phyloP scores from a whole-genome alignment of 805 yeast species.

The Candida loeiensis region DNA sequence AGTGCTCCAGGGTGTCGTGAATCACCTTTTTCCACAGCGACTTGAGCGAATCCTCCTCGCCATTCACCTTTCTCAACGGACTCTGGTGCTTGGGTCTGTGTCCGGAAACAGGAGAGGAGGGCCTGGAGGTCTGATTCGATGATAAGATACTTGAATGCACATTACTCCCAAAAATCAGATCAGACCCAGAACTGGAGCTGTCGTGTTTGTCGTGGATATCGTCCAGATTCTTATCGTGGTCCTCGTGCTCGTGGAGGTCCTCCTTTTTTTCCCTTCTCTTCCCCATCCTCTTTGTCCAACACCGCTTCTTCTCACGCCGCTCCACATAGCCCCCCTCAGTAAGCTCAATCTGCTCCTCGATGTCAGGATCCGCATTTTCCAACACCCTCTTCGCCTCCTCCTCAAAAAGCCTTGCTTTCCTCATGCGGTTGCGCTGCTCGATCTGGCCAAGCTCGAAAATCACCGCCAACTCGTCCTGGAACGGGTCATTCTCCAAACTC shows the following conservation, averaged over 20 bases:
- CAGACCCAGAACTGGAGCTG: background rate
- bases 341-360: conserved; percentile 12
- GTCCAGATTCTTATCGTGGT: background rate
- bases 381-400: conserved; percentile 21
- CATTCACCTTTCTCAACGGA: conserved; percentile 4
- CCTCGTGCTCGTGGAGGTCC: background rate
- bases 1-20: background rate
- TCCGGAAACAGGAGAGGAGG: background rate
- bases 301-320: background rate
- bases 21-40: background rate
- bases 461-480: conserved; percentile 68
- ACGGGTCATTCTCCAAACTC: conserved; percentile 83
- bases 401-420: conserved; percentile 42
- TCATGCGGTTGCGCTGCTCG: conserved; percentile 63
- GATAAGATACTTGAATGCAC: too few species aligned
- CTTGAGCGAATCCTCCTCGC: background rate
- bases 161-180: too few species aligned
- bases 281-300: background rate
- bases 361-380: conserved; percentile 11
- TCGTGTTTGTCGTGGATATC: background rate
- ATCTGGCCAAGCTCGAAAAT: conserved; percentile 60
- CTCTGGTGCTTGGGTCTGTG: conserved; percentile 2
- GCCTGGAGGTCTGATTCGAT: background rate
- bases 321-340: background rate
- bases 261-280: background rate